These are phyloP conservation scores for Nicotiana noctiflora DNA, from an alignment of 257 asterid genomes.

Conservation along the genomic window DNA sequence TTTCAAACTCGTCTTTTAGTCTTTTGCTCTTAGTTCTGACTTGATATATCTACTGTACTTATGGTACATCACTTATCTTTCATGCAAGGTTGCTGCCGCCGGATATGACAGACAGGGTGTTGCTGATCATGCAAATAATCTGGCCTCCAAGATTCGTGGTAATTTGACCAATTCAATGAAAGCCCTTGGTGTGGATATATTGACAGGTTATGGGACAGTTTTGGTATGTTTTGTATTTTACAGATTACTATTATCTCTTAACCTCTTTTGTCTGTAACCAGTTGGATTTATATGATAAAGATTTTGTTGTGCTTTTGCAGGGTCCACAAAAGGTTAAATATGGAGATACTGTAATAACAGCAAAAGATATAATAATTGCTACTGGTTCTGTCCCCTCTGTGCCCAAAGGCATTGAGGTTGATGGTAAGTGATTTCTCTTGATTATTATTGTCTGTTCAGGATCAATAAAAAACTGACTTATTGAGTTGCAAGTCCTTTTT, in stretches of 20 bases:
- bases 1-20: not conserved
- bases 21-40: not conserved
- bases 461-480: not conserved
- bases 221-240: conserved; percentile 47
- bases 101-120: conserved; percentile 91
- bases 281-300: not conserved
- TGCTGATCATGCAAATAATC: conserved; percentile 86
- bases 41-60: not conserved
- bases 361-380: conserved; percentile 88
- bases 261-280: not conserved
- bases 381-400: conserved; percentile 89
- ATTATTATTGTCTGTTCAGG: not conserved
- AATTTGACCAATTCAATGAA: conserved; percentile 89
- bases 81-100: conserved; percentile 78
- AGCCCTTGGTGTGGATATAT: conserved; percentile 90
- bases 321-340: conserved; percentile 92
- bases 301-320: conserved; percentile 30
- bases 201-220: conserved; percentile 81
- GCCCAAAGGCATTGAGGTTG: conserved; percentile 96
- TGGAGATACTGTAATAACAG: conserved; percentile 58
- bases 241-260: not conserved
- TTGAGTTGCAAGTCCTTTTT: not conserved
- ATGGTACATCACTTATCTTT: conserved; percentile 14
- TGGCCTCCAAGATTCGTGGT: conserved; percentile 82
- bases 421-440: conserved; percentile 51